Conservation (phyloP, 1,284 basidiomycete species). For the Stygiomarasmius scandens region DNA sequence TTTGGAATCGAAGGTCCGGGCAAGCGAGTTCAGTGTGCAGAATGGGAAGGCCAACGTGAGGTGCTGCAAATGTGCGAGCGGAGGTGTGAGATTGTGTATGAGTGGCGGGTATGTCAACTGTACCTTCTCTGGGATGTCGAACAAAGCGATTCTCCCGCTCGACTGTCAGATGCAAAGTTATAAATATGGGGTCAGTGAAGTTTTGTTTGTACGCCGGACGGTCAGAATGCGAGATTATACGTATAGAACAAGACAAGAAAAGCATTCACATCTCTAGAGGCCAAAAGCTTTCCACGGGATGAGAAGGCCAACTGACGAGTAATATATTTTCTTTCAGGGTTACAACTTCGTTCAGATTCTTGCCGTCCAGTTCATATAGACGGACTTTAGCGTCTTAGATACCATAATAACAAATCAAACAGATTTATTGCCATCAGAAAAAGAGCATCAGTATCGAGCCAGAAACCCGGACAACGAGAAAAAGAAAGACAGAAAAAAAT, state of each 20-base stretch:
- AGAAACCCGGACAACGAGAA: background rate
- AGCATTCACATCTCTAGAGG: conserved; percentile 75
- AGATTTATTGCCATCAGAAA: no score
- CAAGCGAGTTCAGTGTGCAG: conserved; percentile 79
- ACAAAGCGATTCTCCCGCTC: conserved; percentile 79
- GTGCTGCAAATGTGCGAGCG: no score
- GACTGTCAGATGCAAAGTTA: conserved; percentile 45
- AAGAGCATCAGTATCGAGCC: background rate
- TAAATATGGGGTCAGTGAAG: background rate
- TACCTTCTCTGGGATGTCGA: conserved; percentile 72
- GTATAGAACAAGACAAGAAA: no score
- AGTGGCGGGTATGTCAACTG: conserved; percentile 15
- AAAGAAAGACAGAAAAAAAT: conserved; percentile 25
- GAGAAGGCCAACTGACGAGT: conserved; percentile 82
- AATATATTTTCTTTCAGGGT: conserved; percentile 65
- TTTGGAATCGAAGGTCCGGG: conserved; percentile 75
- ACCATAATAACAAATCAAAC: background rate
- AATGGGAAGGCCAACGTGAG: conserved; percentile 88
- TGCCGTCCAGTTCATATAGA: conserved; percentile 73
- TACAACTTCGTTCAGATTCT: conserved; percentile 53
- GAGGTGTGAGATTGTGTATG: conserved; percentile 12
- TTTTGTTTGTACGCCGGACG: no score
- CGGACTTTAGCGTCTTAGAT: conserved; percentile 74
- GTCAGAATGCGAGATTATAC: background rate
- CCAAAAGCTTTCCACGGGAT: conserved; percentile 74